Percentiles rank a stretch among this genome's conserved stretches.
These are phyloP conservation scores for Aspergillus brunneoviolaceus DNA, from an alignment of 2,329 filamentous ascomycete genomes.

Conservation along the genomic window DNA sequence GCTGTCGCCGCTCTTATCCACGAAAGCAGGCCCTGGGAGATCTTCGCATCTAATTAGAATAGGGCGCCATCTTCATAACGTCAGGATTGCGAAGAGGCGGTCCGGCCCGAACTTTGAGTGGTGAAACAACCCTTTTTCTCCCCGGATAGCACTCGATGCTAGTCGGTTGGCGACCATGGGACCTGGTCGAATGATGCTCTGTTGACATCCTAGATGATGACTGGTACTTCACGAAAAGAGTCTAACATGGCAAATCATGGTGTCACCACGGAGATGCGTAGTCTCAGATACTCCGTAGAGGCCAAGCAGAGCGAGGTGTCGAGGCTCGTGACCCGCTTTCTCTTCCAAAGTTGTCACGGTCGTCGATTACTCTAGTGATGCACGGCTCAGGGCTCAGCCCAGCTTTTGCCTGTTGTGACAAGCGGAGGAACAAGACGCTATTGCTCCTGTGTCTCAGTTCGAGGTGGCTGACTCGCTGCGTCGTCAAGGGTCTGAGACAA, in stretches of 20 bases:
- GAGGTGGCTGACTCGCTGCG: constrained; percentile 3
- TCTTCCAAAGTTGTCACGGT: not conserved
- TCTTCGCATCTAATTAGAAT: not conserved
- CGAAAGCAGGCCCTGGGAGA: not conserved
- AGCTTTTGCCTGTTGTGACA: not conserved
- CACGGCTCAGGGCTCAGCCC: constrained; percentile 2
- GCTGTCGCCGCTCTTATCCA: constrained; percentile 1
- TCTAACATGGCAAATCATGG: not conserved
- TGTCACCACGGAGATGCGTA: not conserved
- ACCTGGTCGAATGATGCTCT: not conserved
- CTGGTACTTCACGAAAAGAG: no score
- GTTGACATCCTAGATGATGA: no score
- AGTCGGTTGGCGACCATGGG: not conserved
- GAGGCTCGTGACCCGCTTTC: constrained; percentile 3
- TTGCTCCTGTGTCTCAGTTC: constrained; percentile 1
- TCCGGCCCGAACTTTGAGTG: not conserved
- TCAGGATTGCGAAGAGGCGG: not conserved
- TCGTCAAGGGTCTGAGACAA: constrained; percentile 1
- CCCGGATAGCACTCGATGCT: no score
- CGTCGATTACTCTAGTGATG: not conserved
- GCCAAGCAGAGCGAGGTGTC: not conserved
- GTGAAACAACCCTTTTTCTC: not conserved
- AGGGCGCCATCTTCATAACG: constrained; percentile 5
- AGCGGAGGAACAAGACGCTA: not conserved
- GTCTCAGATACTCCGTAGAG: not conserved